phyloP scores from a whole-genome alignment of 306 rosid genomes.

The Prunus padus region DNA sequence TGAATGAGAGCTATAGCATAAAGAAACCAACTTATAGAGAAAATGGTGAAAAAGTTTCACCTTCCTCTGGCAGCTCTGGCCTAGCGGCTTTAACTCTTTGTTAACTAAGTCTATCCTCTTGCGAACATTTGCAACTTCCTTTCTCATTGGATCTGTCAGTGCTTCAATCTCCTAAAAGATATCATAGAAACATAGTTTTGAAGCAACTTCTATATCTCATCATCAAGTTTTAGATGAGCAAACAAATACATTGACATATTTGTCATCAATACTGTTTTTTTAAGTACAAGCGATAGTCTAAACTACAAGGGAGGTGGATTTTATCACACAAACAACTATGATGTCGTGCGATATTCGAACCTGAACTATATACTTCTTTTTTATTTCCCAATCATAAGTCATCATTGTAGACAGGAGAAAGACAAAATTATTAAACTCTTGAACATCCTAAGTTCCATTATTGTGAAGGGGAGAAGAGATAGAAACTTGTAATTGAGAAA shows the following conservation, averaged over 20 bases:
- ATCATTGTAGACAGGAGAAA: not conserved
- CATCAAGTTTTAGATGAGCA: not conserved
- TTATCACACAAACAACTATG: no score
- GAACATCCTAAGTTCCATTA: not conserved
- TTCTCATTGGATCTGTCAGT: conserved; percentile 83
- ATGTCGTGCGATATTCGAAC: no score
- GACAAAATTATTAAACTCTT: not conserved
- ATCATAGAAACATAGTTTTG: not conserved
- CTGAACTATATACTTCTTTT: no score
- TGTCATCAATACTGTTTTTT: no score
- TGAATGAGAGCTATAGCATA: not conserved
- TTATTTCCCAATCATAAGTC: not conserved
- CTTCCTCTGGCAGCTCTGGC: conserved; percentile 85
- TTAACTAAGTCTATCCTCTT: conserved; percentile 76
- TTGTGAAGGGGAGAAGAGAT: no score
- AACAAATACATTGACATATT: no score
- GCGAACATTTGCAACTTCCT: conserved; percentile 64
- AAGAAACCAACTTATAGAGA: no score
- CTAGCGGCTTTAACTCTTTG: conserved; percentile 91
- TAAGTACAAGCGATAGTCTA: no score
- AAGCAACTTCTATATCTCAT: not conserved
- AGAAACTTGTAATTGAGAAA: not conserved
- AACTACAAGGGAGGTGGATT: no score
- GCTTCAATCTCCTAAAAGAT: conserved; percentile 74
- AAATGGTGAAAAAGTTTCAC: conserved; percentile 27